Percentiles rank a stretch among this genome's conserved stretches.
Evolutionary conservation across 257 asterid genomes (phyloP).

Genomic region (Nicotiana attenuata): DNA sequence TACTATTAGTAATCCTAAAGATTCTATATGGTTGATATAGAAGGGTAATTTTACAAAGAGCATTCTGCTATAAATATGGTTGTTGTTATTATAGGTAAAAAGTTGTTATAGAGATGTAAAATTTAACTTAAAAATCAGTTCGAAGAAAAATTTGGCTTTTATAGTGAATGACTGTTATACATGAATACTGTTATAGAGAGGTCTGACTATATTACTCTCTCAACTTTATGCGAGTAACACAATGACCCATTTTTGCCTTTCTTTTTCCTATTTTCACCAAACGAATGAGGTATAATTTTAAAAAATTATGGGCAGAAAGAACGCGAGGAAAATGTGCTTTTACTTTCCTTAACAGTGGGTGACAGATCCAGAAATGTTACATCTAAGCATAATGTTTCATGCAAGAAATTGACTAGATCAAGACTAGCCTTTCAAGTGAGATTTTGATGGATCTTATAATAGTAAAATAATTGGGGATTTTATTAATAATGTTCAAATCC

Average conservation of each 20-base stretch:
- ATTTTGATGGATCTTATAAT: conserved; percentile 39
- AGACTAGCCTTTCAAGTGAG: conserved; percentile 42
- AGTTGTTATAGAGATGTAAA: too few species aligned
- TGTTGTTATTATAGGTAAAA: too few species aligned
- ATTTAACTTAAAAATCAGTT: too few species aligned
- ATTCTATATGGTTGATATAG: too few species aligned
- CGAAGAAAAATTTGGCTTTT: too few species aligned
- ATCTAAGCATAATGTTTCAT: conserved; percentile 4
- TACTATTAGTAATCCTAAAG: too few species aligned
- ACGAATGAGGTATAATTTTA: background rate
- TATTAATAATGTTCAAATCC: conserved; percentile 16
- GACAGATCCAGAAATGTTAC: background rate
- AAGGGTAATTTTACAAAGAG: too few species aligned
- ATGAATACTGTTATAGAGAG: too few species aligned
- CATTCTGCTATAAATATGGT: too few species aligned
- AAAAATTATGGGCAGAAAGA: background rate
- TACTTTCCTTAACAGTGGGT: background rate
- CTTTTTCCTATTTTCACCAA: background rate
- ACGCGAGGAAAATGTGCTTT: background rate
- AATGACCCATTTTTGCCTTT: background rate
- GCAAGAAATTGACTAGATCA: conserved; percentile 36
- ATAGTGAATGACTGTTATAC: too few species aligned
- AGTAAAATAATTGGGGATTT: background rate
- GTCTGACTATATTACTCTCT: too few species aligned
- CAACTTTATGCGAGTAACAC: background rate